phyloP scores from a whole-genome alignment of 2,329 filamentous ascomycete genomes.

The Ascochyta rabiei region DNA sequence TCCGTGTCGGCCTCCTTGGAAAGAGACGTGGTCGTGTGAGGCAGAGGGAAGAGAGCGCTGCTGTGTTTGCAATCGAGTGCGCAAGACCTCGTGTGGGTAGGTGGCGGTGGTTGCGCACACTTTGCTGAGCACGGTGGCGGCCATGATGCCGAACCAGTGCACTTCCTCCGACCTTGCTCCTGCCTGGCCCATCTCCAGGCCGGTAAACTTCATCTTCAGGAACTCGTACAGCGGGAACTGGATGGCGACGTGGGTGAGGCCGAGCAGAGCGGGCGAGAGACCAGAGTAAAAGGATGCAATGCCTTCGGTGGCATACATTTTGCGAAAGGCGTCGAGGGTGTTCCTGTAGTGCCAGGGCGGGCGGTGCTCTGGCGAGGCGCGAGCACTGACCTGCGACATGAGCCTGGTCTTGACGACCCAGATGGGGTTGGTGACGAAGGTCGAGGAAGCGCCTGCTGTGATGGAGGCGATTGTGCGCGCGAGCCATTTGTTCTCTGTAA shows the following conservation, averaged over 20 bases:
- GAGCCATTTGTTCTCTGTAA: slow-evolving; percentile 70
- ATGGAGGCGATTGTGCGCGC: slow-evolving; percentile 90
- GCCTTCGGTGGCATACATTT: slow-evolving; percentile 94
- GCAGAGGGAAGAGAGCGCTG: slow-evolving; percentile 66
- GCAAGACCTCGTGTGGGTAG: slow-evolving; percentile 95
- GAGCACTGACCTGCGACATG: slow-evolving; percentile 84
- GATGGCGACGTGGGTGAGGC: slow-evolving; percentile 92
- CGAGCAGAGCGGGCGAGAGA: slow-evolving; percentile 87
- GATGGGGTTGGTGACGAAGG: slow-evolving; percentile 93
- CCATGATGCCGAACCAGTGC: slow-evolving; percentile 83
- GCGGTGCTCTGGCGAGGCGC: slow-evolving; percentile 60
- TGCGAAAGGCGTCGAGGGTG: slow-evolving; percentile 87
- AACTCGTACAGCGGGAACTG: slow-evolving; percentile 97
- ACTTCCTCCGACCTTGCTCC: slow-evolving; percentile 62
- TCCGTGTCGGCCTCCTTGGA: slow-evolving; percentile 45
- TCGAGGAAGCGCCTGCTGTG: slow-evolving; percentile 88
- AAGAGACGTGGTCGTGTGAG: slow-evolving; percentile 58
- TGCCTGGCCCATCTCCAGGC: slow-evolving; percentile 80
- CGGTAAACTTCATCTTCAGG: slow-evolving; percentile 88
- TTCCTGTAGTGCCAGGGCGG: slow-evolving; percentile 90
- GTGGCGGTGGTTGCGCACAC: slow-evolving; percentile 92
- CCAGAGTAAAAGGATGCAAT: slow-evolving; percentile 93
- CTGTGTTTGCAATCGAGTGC: slow-evolving; percentile 92
- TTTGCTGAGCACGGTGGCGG: slow-evolving; percentile 92
- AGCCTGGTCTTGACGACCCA: slow-evolving; percentile 99